Evolutionary conservation across 2,329 filamentous ascomycete species (phyloP).

Genomic region (Talaromyces sp.): DNA sequence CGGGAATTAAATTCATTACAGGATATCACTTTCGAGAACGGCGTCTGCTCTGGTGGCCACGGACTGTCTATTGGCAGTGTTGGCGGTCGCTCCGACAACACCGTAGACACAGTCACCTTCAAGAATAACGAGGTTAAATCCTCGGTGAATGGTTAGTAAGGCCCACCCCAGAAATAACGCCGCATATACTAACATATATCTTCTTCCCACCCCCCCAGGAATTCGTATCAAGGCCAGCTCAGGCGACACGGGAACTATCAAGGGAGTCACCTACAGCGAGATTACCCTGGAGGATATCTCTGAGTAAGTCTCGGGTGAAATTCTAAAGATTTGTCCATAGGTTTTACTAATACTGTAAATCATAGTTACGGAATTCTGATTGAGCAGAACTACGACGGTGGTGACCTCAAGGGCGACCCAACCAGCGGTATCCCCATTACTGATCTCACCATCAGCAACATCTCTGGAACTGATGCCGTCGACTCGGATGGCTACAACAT

Average conservation of each 20-base stretch:
- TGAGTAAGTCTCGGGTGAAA: conserved; percentile 23
- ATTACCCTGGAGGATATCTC: conserved; percentile 56
- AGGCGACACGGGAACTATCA: conserved; percentile 56
- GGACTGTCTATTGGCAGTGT: conserved; percentile 39
- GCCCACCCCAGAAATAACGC: too few species aligned
- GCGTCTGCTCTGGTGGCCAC: conserved; percentile 45
- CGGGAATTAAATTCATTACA: neutral
- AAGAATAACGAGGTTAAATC: conserved; percentile 52
- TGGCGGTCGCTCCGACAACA: conserved; percentile 56
- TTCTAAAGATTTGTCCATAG: neutral
- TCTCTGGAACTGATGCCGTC: conserved; percentile 37
- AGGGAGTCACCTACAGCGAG: conserved; percentile 54
- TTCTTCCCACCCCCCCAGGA: too few species aligned
- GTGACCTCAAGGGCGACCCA: conserved; percentile 44
- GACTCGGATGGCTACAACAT: conserved; percentile 42
- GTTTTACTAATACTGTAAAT: neutral
- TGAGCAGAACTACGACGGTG: conserved; percentile 59
- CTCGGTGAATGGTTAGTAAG: conserved; percentile 31
- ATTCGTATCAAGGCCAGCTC: conserved; percentile 54
- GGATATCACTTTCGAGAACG: conserved; percentile 52
- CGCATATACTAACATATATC: neutral
- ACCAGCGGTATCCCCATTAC: conserved; percentile 44
- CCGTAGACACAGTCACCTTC: conserved; percentile 56
- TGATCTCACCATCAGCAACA: conserved; percentile 38
- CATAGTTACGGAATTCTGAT: conserved; percentile 52